Evolutionary conservation across 805 yeast species (phyloP).

Genomic region (Barnettozyma populi): DNA sequence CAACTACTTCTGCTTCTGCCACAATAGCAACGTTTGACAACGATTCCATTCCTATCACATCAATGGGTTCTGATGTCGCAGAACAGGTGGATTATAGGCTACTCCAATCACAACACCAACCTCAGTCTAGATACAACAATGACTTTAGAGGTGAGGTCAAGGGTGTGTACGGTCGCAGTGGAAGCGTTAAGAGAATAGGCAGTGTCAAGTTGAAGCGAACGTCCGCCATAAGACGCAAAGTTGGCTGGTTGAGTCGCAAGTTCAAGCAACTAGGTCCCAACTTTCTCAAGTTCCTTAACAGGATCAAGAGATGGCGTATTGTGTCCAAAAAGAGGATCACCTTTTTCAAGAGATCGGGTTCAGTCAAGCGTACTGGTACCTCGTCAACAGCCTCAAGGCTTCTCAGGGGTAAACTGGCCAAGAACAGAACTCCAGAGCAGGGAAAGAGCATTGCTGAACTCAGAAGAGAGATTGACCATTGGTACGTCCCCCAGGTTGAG

Average conservation of each 20-base stretch:
- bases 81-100: not conserved
- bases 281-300: conserved; percentile 16
- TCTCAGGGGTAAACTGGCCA: conserved; percentile 3
- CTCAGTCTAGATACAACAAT: not conserved
- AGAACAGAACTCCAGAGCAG: conserved; percentile 9
- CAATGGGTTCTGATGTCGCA: not conserved
- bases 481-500: conserved; percentile 11
- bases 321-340: conserved; percentile 21
- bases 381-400: conserved; percentile 11
- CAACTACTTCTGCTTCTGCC: conserved; percentile 12
- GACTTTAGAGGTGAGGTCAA: not conserved
- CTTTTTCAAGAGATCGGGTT: not conserved
- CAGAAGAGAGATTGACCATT: conserved; percentile 23
- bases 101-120: not conserved
- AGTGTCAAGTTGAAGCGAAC: conserved; percentile 23
- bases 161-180: not conserved
- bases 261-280: conserved; percentile 24
- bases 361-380: not conserved
- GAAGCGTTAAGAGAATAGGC: not conserved
- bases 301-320: conserved; percentile 24
- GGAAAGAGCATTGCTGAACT: conserved; percentile 21
- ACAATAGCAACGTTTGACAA: not conserved
- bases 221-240: conserved; percentile 32
- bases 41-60: conserved; percentile 1
- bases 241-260: conserved; percentile 31